Conservation (phyloP, 768 basidiomycete species). For the Cystoderma amianthinum region DNA sequence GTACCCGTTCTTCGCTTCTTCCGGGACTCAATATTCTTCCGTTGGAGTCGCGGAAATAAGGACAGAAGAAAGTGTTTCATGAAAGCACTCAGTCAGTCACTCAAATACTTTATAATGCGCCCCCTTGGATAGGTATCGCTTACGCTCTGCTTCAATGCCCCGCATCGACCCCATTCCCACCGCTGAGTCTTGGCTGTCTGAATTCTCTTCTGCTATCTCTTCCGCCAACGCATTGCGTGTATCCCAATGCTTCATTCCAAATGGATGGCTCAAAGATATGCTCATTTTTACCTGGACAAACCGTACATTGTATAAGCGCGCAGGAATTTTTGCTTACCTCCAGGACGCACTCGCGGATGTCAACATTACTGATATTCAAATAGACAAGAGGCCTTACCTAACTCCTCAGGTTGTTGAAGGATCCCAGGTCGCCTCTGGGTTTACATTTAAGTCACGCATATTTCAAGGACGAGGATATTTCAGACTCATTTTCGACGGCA, state of each 20-base stretch:
- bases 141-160: too few species aligned
- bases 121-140: too few species aligned
- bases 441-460: conserved; percentile 25
- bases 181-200: conserved; percentile 18
- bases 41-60: too few species aligned
- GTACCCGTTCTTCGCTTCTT: too few species aligned
- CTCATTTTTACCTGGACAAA: conserved; percentile 37
- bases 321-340: conserved; percentile 25
- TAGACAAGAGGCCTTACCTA: not conserved
- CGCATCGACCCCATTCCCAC: too few species aligned
- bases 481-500: conserved; percentile 16
- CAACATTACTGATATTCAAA: not conserved
- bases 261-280: conserved; percentile 33
- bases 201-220: conserved; percentile 12
- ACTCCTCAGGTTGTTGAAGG: not conserved
- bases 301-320: conserved; percentile 24
- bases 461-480: conserved; percentile 25
- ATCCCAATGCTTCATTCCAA: conserved; percentile 18
- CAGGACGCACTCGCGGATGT: too few species aligned
- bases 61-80: too few species aligned
- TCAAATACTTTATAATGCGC: too few species aligned
- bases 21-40: too few species aligned
- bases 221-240: conserved; percentile 13
- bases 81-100: too few species aligned
- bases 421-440: too few species aligned